Base-by-base conservation (phyloP, 768 basidiomycete species). In the Leccinellum albellum region DNA sequence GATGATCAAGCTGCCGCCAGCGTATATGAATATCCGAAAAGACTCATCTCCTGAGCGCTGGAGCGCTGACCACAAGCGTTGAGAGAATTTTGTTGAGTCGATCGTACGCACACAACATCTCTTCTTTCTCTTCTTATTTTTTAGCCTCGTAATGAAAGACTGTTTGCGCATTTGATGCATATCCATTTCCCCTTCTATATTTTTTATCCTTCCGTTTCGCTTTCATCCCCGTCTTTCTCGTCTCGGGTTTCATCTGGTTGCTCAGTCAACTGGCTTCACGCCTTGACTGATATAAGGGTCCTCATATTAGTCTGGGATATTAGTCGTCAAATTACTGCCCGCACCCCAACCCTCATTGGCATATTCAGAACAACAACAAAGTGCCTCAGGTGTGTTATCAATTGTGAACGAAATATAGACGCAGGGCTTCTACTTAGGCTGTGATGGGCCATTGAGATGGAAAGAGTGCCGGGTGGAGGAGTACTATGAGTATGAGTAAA, bases 1-100 rank as follows among this genome's bases (percentile, higher is more conserved):
- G 70, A 91, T 88, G 44, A 82, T 93, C 47, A 90, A 93, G 70
- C 78, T 93, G 50, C 90, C 90, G 13, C 90, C 90, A 2, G 89
- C 89, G 31, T 93, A 93, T 70, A 89, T 87, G 26, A 82, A 88
- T 58, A 76, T 91, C 48, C 63, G 52, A 33, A 69, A 58, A 37
- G 28, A 57, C 37, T n/a, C 37, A 9, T 37, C 37, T n/a, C 37
- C 37, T 37, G 37, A 37, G n/a, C 37, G 37, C 17, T 37, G 17
- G n/a, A 37, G 17, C 37, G 15, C 37, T n/a, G 37, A 37, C 17
- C 37, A 37, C 17, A n/a, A 9, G 37, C 9, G n/a, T 17, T 37
- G 37, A 37, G n/a, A n/a, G 37, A n/a, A 17, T 37, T 37, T 31
- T 9, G 10, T 31, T 10, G 6, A 2, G 29, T 31, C 12, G 35